Percentiles rank a stretch among this genome's conserved stretches.
These are phyloP conservation scores for Nephelium lappaceum DNA, from an alignment of 345 rosid species.

Conservation along the genomic window DNA sequence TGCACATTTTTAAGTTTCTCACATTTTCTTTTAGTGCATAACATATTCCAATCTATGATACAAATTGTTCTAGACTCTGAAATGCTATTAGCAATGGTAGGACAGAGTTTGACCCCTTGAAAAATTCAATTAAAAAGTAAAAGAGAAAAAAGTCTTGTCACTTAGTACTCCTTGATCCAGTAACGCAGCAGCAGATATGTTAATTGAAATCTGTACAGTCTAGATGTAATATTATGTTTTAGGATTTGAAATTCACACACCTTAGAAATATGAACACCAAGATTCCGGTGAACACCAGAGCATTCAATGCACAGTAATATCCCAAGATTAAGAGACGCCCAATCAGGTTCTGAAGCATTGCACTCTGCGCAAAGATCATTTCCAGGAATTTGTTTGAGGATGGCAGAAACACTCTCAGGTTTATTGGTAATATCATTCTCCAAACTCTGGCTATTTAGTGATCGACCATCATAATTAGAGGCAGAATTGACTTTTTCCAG, in stretches of 20 bases:
- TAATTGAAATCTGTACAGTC: background rate
- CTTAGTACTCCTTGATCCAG: background rate
- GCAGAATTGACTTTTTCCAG: conserved; percentile 34
- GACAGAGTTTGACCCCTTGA: background rate
- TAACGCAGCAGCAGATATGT: background rate
- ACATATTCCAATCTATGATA: background rate
- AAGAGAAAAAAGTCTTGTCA: background rate
- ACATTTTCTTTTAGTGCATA: background rate
- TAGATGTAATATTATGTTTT: background rate
- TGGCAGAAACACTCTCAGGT: conserved; percentile 44
- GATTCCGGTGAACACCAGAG: conserved; percentile 91
- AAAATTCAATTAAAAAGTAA: background rate
- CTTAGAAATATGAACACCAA: conserved; percentile 94
- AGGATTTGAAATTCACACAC: conserved; percentile 34
- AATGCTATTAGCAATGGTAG: background rate
- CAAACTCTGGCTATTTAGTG: conserved; percentile 28
- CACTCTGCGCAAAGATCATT: conserved; percentile 86
- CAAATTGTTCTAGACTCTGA: background rate
- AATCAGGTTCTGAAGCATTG: conserved; percentile 72
- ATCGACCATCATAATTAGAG: conserved; percentile 32
- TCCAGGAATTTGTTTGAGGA: conserved; percentile 74
- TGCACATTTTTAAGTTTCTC: background rate
- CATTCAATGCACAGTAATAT: conserved; percentile 83
- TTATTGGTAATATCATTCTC: conserved; percentile 30
- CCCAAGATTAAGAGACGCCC: conserved; percentile 96